Evolutionary conservation across 164 flowering plant genomes (phyloP), one percentile per base, ranked within the genome.

Genomic region (Warburgia ugandensis): DNA sequence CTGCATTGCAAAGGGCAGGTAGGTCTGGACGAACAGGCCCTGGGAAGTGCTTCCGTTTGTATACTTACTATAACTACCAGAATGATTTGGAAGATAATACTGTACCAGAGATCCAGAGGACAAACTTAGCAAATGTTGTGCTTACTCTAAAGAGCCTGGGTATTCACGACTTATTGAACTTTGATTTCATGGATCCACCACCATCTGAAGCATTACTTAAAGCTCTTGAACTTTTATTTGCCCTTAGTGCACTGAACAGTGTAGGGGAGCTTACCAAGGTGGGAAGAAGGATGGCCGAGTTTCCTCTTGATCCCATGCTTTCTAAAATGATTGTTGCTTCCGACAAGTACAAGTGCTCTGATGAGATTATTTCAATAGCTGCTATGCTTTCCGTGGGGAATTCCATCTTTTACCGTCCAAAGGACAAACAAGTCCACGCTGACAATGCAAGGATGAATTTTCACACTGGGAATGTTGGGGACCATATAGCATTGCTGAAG

Each of bases 181-280:
- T 92, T 74, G 94, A 92, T 65, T 92, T 92, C 61, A 92, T 92
- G 95, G 99, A 92, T 37, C 92, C 94, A 5, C 99, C 99, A 9
- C 95, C 99, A 8, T 64, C 82, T 36, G 99, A 86, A 65, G 86
- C 99, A 20, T 69, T 94, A 58, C 52, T 86, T 25, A 89, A 86
- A 66, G 91, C 99, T 33, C 58, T 89, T 40, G 96, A 94, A 60
- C 64, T 79, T 37, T 80, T 94, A 1, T 94, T 66, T 74, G 94
- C 95, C 14, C 68, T 88, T 48, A 72, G 81, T 69, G 99, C 99
- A 27, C 68, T 94, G 21, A 89, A 94, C 68, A 86, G 75, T 53
- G 68, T 72, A 16, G 99, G 97, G 33, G 94, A 89, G 62, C 66
- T 94, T 68, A 94, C 95, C 2, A 88, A 86, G 59, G 73, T 74